Evolutionary conservation across 106 monocot genomes (phyloP).

Genomic region (Acanthochlamys bracteata): DNA sequence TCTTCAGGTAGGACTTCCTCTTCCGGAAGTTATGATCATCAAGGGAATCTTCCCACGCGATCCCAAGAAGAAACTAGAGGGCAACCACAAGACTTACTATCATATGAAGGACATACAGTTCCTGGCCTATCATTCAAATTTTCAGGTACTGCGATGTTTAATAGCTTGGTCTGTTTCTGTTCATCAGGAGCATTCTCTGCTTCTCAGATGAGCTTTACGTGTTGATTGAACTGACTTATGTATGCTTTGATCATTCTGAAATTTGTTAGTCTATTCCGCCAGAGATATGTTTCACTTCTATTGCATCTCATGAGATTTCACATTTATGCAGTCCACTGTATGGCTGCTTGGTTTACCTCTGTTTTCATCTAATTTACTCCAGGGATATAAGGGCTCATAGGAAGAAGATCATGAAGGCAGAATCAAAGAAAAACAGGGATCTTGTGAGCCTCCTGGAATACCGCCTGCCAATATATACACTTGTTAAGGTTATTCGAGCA

Average conservation of each 20-base stretch:
- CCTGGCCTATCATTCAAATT: slow-evolving; percentile 59
- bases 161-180: neutral
- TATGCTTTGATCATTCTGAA: no score
- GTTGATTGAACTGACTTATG: no score
- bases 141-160: slow-evolving; percentile 40
- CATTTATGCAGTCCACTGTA: no score
- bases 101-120: slow-evolving; percentile 84
- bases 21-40: slow-evolving; percentile 97
- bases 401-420: slow-evolving; percentile 82
- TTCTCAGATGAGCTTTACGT: no score
- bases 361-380: slow-evolving; percentile 3
- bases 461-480: slow-evolving; percentile 64
- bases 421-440: slow-evolving; percentile 74
- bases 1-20: slow-evolving; percentile 61
- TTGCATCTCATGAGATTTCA: no score
- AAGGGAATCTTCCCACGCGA: slow-evolving; percentile 82
- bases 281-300: no score
- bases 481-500: slow-evolving; percentile 71
- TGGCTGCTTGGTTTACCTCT: no score
- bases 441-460: slow-evolving; percentile 46
- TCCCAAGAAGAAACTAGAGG: slow-evolving; percentile 92
- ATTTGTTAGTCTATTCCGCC: no score
- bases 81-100: slow-evolving; percentile 92
- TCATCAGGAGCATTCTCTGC: neutral
- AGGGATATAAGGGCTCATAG: slow-evolving; percentile 73